Percentiles rank a stretch among this genome's conserved stretches.
Evolutionary conservation across 306 rosid genomes (phyloP).

Genomic region (Cicer chorassanicum): DNA sequence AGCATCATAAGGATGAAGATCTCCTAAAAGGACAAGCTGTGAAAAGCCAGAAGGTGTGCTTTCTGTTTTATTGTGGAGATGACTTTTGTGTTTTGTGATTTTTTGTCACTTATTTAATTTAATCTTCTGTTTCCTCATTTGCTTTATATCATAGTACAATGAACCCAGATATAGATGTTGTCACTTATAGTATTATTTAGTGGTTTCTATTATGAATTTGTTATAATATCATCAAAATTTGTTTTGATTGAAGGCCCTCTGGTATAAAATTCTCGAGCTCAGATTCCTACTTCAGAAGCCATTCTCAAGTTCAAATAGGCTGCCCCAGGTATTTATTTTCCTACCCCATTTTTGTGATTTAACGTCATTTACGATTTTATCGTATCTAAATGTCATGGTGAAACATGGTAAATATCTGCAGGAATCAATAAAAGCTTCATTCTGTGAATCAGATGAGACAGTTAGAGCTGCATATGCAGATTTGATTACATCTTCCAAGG

Average conservation of each 20-base stretch:
- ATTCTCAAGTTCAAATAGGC: constrained; percentile 81
- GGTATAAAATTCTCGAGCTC: constrained; percentile 92
- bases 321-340: constrained; percentile 72
- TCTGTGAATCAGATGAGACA: constrained; percentile 64
- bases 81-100: not conserved
- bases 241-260: constrained; percentile 62
- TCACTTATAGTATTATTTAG: constrained; percentile 7
- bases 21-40: constrained; percentile 84
- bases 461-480: constrained; percentile 68
- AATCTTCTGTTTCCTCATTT: constrained; percentile 15
- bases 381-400: constrained; percentile 20
- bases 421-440: constrained; percentile 71
- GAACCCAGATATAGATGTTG: constrained; percentile 10
- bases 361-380: constrained; percentile 31
- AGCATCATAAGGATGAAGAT: constrained; percentile 84
- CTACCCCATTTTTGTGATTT: constrained; percentile 26
- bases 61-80: constrained; percentile 18
- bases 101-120: constrained; percentile 11
- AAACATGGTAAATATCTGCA: constrained; percentile 51
- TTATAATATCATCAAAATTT: constrained; percentile 12
- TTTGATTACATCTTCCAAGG: constrained; percentile 68
- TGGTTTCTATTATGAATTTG: constrained; percentile 27
- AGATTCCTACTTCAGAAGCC: constrained; percentile 85
- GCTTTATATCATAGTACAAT: constrained; percentile 7
- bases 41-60: constrained; percentile 80